Evolutionary conservation across 2,329 filamentous ascomycete genomes (phyloP).

Genomic region (Leptodontidium sp.): DNA sequence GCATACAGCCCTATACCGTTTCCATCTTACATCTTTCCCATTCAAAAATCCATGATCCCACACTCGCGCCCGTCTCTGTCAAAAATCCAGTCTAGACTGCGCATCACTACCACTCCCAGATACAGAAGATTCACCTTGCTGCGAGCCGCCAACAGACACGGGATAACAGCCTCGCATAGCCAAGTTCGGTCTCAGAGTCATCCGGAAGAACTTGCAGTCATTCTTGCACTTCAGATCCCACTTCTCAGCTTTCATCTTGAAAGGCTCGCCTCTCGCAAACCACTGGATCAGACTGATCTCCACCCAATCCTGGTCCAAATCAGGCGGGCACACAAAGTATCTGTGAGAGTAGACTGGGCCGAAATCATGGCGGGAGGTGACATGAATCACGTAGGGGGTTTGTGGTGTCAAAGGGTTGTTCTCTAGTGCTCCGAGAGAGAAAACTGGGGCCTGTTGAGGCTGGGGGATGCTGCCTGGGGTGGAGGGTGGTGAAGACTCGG

Average conservation of each 20-base stretch:
- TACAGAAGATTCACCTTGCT: neutral
- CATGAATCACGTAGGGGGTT: constrained; percentile 40
- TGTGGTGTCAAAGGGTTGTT: constrained; percentile 38
- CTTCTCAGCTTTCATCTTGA: constrained; percentile 40
- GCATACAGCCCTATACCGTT: neutral
- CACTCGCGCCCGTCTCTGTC: neutral
- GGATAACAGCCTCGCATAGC: constrained; percentile 29
- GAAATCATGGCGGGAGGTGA: constrained; percentile 41
- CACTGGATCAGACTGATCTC: constrained; percentile 40
- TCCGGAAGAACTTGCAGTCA: constrained; percentile 40
- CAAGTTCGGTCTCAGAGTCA: constrained; percentile 42
- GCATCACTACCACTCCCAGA: neutral
- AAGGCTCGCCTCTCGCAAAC: constrained; percentile 40
- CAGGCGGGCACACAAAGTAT: constrained; percentile 41
- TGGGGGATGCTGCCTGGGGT: neutral
- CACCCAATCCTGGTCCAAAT: constrained; percentile 39
- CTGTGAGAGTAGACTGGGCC: constrained; percentile 41
- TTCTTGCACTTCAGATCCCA: constrained; percentile 43
- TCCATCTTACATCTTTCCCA: neutral
- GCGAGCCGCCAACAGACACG: neutral
- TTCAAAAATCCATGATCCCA: neutral
- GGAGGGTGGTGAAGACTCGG: constrained; percentile 3
- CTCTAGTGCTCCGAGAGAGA: constrained; percentile 35
- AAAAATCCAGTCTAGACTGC: neutral
- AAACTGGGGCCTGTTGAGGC: constrained; percentile 27